Evolutionary conservation across 163 green algal genomes (phyloP).

Genomic region (Coccomyxa subellipsoidea): DNA sequence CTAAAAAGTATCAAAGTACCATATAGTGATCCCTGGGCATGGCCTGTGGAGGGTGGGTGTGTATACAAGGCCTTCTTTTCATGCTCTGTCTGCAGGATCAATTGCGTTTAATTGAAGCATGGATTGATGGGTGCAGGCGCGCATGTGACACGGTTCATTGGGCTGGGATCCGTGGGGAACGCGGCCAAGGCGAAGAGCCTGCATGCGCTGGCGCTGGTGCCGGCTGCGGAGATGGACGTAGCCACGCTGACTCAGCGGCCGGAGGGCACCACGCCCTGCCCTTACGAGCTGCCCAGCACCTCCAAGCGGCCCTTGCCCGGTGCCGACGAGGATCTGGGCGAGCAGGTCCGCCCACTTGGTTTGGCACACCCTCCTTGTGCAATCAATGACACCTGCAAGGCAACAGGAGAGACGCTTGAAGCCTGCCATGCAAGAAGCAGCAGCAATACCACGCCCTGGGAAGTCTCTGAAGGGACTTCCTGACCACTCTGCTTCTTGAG

Average conservation of each 20-base stretch:
- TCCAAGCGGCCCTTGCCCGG: constrained; percentile 19
- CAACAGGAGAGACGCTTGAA: no score
- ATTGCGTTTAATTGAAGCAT: neutral
- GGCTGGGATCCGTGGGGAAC: constrained; percentile 59
- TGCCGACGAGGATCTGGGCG: constrained; percentile 5
- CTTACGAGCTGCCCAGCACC: constrained; percentile 43
- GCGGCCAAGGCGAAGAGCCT: constrained; percentile 65
- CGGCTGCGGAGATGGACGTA: constrained; percentile 58
- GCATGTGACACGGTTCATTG: constrained; percentile 78
- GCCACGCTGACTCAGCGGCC: constrained; percentile 18
- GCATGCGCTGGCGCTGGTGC: constrained; percentile 74
- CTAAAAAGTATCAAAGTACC: no score
- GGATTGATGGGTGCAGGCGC: constrained; percentile 10
- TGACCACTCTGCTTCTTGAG: no score
- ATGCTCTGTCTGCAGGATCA: no score
- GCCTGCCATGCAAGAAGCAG: no score
- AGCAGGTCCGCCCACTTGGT: neutral
- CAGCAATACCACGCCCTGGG: no score
- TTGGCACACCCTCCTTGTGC: neutral
- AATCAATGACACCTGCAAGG: no score
- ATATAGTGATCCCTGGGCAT: no score
- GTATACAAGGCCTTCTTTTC: no score
- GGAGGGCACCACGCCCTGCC: constrained; percentile 50
- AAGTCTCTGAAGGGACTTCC: no score
- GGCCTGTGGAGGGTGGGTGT: no score